Percentiles rank a stretch among this genome's conserved stretches.
phyloP scores from a whole-genome alignment of 164 flowering plant genomes.

The Protea cynaroides region DNA sequence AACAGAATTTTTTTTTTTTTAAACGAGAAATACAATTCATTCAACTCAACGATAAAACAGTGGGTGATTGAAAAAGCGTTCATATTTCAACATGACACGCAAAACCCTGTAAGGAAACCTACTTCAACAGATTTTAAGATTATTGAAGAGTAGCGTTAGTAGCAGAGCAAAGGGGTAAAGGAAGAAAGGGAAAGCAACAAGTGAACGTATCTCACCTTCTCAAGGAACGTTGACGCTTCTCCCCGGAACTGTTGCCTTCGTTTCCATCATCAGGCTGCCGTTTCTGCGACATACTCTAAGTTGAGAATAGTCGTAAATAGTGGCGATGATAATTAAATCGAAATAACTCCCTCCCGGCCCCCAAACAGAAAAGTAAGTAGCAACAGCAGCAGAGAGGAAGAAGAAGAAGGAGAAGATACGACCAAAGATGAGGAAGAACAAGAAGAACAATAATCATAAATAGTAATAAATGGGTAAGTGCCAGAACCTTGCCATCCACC shows the following conservation, averaged over 20 bases:
- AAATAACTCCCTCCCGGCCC: not conserved
- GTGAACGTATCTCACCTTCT: constrained; percentile 2
- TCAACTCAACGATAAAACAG: not conserved
- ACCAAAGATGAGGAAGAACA: not conserved
- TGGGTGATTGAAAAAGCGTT: not conserved
- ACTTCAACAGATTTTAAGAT: not conserved
- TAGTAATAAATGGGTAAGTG: not conserved
- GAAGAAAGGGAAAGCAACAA: not conserved
- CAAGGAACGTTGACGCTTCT: constrained; percentile 45
- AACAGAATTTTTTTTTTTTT: not conserved
- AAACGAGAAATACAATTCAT: not conserved
- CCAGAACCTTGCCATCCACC: not conserved
- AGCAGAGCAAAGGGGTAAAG: not conserved
- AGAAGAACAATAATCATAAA: not conserved
- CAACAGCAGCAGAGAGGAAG: not conserved
- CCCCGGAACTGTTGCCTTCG: constrained; percentile 33
- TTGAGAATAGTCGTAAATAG: not conserved
- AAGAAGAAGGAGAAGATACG: not conserved
- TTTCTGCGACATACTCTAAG: constrained; percentile 51
- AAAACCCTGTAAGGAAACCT: not conserved
- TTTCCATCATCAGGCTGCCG: constrained; percentile 48
- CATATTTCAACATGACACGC: not conserved
- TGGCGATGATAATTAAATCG: not conserved
- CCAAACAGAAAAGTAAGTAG: too few relatives aligned
- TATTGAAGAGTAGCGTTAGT: not conserved